phyloP scores from a whole-genome alignment of 306 rosid genomes.

The Rosa multiflora region DNA sequence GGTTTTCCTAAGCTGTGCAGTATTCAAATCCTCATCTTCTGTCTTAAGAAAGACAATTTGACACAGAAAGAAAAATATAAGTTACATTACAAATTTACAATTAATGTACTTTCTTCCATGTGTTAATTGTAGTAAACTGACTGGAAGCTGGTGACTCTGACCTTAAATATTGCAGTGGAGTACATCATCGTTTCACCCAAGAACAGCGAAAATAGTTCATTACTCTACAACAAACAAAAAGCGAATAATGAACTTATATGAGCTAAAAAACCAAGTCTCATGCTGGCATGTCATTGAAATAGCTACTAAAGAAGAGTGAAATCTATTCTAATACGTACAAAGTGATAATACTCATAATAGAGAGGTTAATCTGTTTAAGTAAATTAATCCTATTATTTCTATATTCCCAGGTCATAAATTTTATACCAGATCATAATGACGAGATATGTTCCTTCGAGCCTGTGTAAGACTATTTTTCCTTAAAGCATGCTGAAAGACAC shows the following conservation, averaged over 20 bases:
- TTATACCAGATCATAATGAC: slow-evolving; percentile 81
- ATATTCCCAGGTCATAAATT: background rate
- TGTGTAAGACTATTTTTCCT: slow-evolving; percentile 81
- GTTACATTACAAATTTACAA: background rate
- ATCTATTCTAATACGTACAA: no score
- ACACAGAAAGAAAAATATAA: background rate
- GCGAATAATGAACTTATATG: slow-evolving; percentile 5
- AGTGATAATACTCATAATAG: no score
- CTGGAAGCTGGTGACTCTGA: slow-evolving; percentile 25
- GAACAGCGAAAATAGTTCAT: slow-evolving; percentile 81
- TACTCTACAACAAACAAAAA: slow-evolving; percentile 55
- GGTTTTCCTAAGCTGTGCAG: slow-evolving; percentile 73
- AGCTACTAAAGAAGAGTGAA: no score
- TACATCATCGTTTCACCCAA: slow-evolving; percentile 86
- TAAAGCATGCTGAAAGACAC: slow-evolving; percentile 55
- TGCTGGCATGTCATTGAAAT: background rate
- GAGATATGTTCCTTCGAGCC: slow-evolving; percentile 84
- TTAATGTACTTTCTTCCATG: background rate
- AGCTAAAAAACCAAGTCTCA: background rate
- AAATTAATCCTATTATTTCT: background rate
- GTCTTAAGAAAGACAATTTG: slow-evolving; percentile 34
- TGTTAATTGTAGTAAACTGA: background rate
- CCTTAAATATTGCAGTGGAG: slow-evolving; percentile 84
- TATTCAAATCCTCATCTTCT: slow-evolving; percentile 67
- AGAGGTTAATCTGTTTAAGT: background rate